Percentiles rank a stretch among this genome's conserved stretches.
phyloP scores from a whole-genome alignment of 768 basidiomycete genomes.

The Russula emetica region DNA sequence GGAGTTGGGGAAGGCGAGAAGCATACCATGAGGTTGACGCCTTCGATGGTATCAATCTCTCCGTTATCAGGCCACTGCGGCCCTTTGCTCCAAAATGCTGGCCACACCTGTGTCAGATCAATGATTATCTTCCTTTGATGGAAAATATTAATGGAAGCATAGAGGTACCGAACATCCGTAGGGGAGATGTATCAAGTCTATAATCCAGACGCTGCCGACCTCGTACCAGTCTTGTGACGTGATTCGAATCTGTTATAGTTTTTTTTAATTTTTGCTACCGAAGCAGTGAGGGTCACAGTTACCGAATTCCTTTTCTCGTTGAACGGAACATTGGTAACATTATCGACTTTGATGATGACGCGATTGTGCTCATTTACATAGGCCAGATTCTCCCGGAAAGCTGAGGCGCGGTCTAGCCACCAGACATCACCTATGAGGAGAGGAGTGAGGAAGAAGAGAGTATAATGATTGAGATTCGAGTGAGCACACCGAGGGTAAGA shows the following conservation, averaged over 20 bases:
- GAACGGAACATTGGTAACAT: constrained; percentile 49
- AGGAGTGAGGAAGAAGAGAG: not conserved
- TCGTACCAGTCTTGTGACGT: constrained; percentile 43
- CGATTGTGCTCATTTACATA: constrained; percentile 58
- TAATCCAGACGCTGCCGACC: constrained; percentile 45
- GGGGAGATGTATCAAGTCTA: constrained; percentile 47
- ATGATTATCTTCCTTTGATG: not conserved
- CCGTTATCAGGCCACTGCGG: constrained; percentile 44
- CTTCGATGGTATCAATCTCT: constrained; percentile 44
- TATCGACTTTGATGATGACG: constrained; percentile 73
- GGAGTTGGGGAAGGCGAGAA: not conserved
- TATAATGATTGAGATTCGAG: not conserved
- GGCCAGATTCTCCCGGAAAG: constrained; percentile 47
- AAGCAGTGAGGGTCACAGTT: constrained; percentile 20
- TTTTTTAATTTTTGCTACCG: constrained; percentile 2
- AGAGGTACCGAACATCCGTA: constrained; percentile 51
- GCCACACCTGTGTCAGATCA: constrained; percentile 39
- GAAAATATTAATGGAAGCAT: not conserved
- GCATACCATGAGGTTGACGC: constrained; percentile 43
- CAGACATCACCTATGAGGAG: constrained; percentile 52
- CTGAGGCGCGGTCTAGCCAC: constrained; percentile 49
- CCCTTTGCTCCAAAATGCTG: constrained; percentile 36
- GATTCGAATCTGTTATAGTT: constrained; percentile 41
- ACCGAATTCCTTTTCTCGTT: constrained; percentile 60
- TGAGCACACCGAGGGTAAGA: constrained; percentile 37